Conservation (phyloP, 2,329 filamentous ascomycete species). For the Malbranchea cinnamomea region DNA sequence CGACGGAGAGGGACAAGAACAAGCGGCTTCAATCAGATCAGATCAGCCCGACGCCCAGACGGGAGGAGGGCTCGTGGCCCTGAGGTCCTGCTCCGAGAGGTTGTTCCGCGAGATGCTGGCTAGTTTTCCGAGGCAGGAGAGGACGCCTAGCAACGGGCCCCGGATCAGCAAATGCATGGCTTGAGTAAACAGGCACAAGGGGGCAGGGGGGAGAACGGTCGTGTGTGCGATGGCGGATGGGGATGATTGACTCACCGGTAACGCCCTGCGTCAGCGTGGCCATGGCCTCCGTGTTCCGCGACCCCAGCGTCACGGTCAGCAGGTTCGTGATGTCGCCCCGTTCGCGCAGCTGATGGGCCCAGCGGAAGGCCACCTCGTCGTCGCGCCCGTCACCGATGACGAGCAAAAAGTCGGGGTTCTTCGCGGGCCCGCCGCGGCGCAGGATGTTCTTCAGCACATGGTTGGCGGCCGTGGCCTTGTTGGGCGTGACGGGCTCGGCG, state of each 20-base stretch:
- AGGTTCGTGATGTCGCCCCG: constrained; percentile 50
- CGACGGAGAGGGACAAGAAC: too few relatives aligned
- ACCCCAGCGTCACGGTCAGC: constrained; percentile 74
- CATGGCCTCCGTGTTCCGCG: constrained; percentile 73
- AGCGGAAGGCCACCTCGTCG: constrained; percentile 85
- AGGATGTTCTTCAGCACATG: constrained; percentile 55
- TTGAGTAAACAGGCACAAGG: constrained; percentile 6
- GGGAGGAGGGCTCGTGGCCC: too few relatives aligned
- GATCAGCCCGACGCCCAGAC: too few relatives aligned
- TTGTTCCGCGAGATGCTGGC: constrained; percentile 8
- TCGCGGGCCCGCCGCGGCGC: constrained; percentile 32
- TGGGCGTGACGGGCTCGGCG: constrained; percentile 74
- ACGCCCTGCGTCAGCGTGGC: constrained; percentile 82
- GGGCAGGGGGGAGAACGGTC: constrained; percentile 4
- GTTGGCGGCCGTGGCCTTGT: constrained; percentile 70
- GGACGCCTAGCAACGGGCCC: constrained; percentile 14
- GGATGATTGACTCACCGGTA: constrained; percentile 56
- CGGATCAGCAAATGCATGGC: constrained; percentile 4
- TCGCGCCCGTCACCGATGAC: constrained; percentile 83
- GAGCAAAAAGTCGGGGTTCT: constrained; percentile 65
- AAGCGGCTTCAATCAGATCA: too few relatives aligned
- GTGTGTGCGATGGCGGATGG: too few relatives aligned
- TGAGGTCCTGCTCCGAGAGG: too few relatives aligned
- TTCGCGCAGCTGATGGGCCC: constrained; percentile 65
- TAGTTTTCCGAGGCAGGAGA: constrained; percentile 12